These are phyloP conservation scores for Leavenworthia alabamica DNA, from an alignment of 345 rosid genomes.

Conservation along the genomic window DNA sequence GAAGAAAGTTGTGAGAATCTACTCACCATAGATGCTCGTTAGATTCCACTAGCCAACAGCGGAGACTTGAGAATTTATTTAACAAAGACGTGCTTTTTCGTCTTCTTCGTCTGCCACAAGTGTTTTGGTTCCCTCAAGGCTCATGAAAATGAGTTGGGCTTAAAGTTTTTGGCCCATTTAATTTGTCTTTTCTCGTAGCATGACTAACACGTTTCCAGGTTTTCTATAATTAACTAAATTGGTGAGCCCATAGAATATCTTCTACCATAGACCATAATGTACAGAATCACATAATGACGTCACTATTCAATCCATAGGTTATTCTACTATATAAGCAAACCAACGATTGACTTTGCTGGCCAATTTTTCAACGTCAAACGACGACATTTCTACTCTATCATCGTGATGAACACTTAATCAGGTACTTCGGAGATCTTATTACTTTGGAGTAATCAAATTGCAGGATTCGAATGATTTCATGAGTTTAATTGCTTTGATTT, in stretches of 20 bases:
- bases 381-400: slow-evolving; percentile 1
- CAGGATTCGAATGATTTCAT: neutral
- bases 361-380: neutral
- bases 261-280: neutral
- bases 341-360: neutral
- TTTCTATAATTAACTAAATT: neutral
- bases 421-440: slow-evolving; percentile 19
- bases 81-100: slow-evolving; percentile 18
- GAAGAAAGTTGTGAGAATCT: slow-evolving; percentile 5
- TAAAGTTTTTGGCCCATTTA: neutral
- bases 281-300: neutral
- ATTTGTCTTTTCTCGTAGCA: neutral
- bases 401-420: slow-evolving; percentile 49
- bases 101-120: too few relatives aligned
- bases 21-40: slow-evolving; percentile 26
- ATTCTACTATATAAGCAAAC: too few relatives aligned
- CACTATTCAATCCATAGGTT: neutral
- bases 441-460: neutral
- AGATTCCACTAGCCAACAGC: slow-evolving; percentile 14
- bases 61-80: neutral
- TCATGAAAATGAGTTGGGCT: neutral
- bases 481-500: neutral
- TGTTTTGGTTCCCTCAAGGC: neutral
- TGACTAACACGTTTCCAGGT: neutral
- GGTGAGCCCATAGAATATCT: neutral